Conservation (phyloP, 2,329 filamentous ascomycete species). For the Pyrenochaeta sp. region DNA sequence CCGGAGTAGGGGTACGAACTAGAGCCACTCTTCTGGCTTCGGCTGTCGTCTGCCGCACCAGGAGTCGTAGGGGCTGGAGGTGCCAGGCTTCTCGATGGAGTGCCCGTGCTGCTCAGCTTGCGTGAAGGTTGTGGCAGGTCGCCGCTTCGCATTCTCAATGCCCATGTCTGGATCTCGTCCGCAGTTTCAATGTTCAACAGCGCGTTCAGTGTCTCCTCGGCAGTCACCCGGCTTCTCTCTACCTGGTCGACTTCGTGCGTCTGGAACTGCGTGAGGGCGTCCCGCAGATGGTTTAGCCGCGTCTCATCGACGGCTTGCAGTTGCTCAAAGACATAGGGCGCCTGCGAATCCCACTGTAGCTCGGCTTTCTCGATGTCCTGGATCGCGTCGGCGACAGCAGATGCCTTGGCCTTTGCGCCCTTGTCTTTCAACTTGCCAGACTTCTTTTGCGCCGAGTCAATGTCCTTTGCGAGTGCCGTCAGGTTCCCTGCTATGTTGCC, state of each 20-base stretch:
- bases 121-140: constrained; percentile 41
- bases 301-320: constrained; percentile 91
- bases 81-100: constrained; percentile 46
- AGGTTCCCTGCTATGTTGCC: constrained; percentile 84
- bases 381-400: constrained; percentile 79
- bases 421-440: constrained; percentile 85
- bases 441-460: constrained; percentile 84
- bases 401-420: constrained; percentile 76
- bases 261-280: constrained; percentile 89
- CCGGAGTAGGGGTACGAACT: constrained; percentile 41
- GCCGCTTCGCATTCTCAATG: constrained; percentile 54
- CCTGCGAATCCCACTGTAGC: constrained; percentile 91
- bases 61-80: constrained; percentile 42
- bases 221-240: constrained; percentile 75
- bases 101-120: constrained; percentile 43
- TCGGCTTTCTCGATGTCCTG: constrained; percentile 78
- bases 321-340: constrained; percentile 92
- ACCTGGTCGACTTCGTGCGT: constrained; percentile 91
- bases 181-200: constrained; percentile 87
- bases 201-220: constrained; percentile 81
- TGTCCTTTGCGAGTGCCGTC: constrained; percentile 78
- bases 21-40: constrained; percentile 63
- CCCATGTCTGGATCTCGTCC: constrained; percentile 83
- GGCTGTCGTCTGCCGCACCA: constrained; percentile 59
- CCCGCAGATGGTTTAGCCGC: constrained; percentile 86